phyloP scores from a whole-genome alignment of 257 asterid genomes.

The Ocimum tenuiflorum region DNA sequence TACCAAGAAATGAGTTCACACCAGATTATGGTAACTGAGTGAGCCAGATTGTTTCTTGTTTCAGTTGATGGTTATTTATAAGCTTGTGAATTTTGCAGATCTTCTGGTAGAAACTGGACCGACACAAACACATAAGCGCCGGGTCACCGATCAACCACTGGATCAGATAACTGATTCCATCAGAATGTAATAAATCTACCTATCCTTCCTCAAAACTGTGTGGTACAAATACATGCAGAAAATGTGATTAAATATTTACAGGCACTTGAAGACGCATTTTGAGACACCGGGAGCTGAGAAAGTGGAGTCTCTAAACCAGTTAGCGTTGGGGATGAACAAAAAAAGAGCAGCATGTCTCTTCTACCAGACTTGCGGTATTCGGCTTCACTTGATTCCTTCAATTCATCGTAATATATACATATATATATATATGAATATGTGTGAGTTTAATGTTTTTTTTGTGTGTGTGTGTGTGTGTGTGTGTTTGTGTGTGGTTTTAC shows the following conservation, averaged over 20 bases:
- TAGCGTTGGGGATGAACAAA: slow-evolving; percentile 65
- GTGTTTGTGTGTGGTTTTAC: slow-evolving; percentile 16
- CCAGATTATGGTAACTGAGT: slow-evolving; percentile 42
- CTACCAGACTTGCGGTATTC: slow-evolving; percentile 73
- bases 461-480: no score
- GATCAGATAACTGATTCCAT: slow-evolving; percentile 72
- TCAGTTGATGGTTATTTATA: not conserved
- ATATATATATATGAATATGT: no score
- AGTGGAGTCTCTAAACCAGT: slow-evolving; percentile 58
- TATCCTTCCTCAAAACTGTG: slow-evolving; percentile 9
- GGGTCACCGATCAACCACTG: slow-evolving; percentile 32
- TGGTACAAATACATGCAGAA: not conserved
- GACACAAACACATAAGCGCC: slow-evolving; percentile 65
- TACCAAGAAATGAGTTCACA: slow-evolving; percentile 36
- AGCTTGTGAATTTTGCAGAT: slow-evolving; percentile 35
- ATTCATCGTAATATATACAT: not conserved
- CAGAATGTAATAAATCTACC: no score
- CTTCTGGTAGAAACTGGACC: slow-evolving; percentile 82
- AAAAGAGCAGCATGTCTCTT: slow-evolving; percentile 77
- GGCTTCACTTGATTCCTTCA: not conserved
- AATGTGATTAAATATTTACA: slow-evolving; percentile 17
- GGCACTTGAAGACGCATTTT: slow-evolving; percentile 88
- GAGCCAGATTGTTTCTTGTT: not conserved
- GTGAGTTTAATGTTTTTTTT: slow-evolving; percentile 2
- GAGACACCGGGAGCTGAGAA: slow-evolving; percentile 64